Conservation (phyloP, 805 yeast species). For the Ogataea salicorniae region DNA sequence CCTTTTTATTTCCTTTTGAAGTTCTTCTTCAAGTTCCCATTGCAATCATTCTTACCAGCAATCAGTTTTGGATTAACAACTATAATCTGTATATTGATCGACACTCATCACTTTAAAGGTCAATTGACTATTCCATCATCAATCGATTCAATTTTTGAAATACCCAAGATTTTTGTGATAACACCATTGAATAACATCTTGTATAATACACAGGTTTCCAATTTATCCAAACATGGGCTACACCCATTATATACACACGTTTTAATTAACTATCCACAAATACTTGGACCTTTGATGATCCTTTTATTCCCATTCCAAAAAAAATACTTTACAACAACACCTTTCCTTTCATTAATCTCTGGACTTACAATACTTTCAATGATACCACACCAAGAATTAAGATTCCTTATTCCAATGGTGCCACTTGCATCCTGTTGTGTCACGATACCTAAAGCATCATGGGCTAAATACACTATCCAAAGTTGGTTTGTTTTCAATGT, state of each 20-base stretch:
- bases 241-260: constrained; percentile 77
- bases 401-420: constrained; percentile 74
- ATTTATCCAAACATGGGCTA: constrained; percentile 73
- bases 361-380: constrained; percentile 59
- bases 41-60: constrained; percentile 32
- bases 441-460: constrained; percentile 9
- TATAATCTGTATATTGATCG: constrained; percentile 40
- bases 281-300: constrained; percentile 70
- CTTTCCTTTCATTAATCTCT: constrained; percentile 56
- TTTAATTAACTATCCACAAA: constrained; percentile 68
- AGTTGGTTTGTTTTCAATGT: constrained; percentile 65
- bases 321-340: constrained; percentile 43
- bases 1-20: constrained; percentile 50
- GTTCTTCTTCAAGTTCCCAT: constrained; percentile 32
- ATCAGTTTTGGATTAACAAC: constrained; percentile 35
- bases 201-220: constrained; percentile 58
- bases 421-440: constrained; percentile 65
- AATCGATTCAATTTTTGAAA: background rate
- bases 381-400: constrained; percentile 89
- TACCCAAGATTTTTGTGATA: constrained; percentile 35
- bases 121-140: background rate
- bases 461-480: constrained; percentile 25
- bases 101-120: constrained; percentile 39
- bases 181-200: constrained; percentile 74
- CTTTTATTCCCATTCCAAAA: constrained; percentile 39